Evolutionary conservation across 352 stramenopile genomes (phyloP).

Genomic region (Globisporangium paddicum): DNA sequence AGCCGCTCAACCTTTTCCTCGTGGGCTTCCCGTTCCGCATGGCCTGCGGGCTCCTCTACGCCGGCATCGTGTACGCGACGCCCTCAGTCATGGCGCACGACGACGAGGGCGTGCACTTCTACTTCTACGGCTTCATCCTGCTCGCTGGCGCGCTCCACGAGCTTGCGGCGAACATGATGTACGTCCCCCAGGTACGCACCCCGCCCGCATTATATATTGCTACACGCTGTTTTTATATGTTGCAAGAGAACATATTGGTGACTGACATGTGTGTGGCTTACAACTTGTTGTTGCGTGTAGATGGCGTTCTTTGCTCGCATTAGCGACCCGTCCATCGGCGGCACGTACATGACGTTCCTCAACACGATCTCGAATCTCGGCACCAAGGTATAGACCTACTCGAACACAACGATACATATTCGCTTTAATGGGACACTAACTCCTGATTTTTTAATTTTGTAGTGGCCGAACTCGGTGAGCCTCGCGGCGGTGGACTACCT

Average conservation of each 20-base stretch:
- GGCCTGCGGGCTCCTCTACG: slow-evolving; percentile 78
- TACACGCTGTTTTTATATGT: too few species aligned
- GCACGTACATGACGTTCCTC: slow-evolving; percentile 99
- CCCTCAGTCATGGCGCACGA: slow-evolving; percentile 72
- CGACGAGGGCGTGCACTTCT: slow-evolving; percentile 67
- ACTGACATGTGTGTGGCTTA: neutral
- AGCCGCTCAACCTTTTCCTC: slow-evolving; percentile 74
- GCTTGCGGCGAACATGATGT: slow-evolving; percentile 90
- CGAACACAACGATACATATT: neutral
- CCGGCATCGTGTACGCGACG: slow-evolving; percentile 75
- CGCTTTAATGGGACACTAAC: neutral
- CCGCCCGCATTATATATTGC: too few species aligned
- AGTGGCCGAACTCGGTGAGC: slow-evolving; percentile 86
- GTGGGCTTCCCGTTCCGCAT: slow-evolving; percentile 86
- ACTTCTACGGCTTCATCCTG: slow-evolving; percentile 81
- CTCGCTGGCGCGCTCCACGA: slow-evolving; percentile 72
- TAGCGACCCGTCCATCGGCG: slow-evolving; percentile 97
- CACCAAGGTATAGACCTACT: slow-evolving; percentile 68
- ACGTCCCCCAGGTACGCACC: slow-evolving; percentile 62
- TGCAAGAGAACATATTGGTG: neutral
- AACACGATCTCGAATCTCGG: slow-evolving; percentile 99
- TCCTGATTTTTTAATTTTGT: neutral
- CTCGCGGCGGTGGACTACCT: slow-evolving; percentile 79
- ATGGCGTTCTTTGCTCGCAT: slow-evolving; percentile 99
- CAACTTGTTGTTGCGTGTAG: slow-evolving; percentile 30